Percentiles rank a stretch among this genome's conserved stretches.
These are phyloP conservation scores for Chaetomium tenue DNA, from an alignment of 495 filamentous ascomycete species.

Conservation along the genomic window DNA sequence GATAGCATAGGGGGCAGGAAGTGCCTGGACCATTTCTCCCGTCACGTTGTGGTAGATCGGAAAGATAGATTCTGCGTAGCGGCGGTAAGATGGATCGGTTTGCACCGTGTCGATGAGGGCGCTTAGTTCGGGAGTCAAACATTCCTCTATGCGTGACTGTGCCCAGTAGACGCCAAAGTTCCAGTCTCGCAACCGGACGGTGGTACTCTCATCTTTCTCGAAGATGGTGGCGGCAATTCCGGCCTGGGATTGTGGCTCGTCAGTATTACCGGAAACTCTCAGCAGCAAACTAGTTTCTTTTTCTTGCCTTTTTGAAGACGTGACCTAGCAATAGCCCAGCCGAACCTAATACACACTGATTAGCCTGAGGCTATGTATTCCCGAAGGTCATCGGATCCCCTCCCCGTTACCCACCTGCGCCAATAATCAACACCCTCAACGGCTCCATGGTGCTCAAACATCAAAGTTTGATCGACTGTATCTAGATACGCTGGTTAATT, in stretches of 20 bases:
- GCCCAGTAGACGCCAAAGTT: constrained; percentile 54
- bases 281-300: neutral
- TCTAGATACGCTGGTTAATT: too few species aligned
- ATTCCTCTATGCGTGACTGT: constrained; percentile 36
- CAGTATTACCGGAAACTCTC: neutral
- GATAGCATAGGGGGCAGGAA: constrained; percentile 41
- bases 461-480: too few species aligned
- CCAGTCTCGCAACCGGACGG: constrained; percentile 48
- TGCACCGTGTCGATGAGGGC: constrained; percentile 39
- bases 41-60: constrained; percentile 45
- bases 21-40: constrained; percentile 40
- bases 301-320: constrained; percentile 6
- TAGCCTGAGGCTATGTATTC: neutral
- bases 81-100: constrained; percentile 40
- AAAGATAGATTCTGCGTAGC: constrained; percentile 35
- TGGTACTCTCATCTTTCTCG: constrained; percentile 41
- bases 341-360: neutral
- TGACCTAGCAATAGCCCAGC: constrained; percentile 11
- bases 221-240: constrained; percentile 46
- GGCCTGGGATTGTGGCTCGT: constrained; percentile 29
- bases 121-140: constrained; percentile 39
- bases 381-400: too few species aligned
- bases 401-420: neutral
- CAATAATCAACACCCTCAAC: constrained; percentile 7
- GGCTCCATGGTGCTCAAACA: too few species aligned